Evolutionary conservation across 305 asterid species (phyloP).

Genomic region (Salvia sclarea): DNA sequence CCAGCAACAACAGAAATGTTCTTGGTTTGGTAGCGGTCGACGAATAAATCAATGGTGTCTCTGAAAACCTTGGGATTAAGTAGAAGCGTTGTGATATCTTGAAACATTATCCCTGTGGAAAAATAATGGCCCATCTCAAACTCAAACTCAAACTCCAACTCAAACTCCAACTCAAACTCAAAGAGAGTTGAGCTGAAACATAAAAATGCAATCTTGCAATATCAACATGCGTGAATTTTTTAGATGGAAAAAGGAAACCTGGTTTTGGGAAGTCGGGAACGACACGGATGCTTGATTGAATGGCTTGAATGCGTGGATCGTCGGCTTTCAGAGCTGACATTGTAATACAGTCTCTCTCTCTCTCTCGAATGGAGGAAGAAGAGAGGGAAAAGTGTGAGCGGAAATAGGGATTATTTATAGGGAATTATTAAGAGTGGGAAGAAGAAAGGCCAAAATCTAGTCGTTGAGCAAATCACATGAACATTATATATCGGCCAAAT

Average conservation of each 20-base stretch:
- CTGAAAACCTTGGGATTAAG: constrained; percentile 76
- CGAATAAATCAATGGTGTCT: constrained; percentile 79
- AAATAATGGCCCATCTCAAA: too few relatives aligned
- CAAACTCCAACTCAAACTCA: too few relatives aligned
- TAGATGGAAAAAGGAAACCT: too few relatives aligned
- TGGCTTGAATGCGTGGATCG: constrained; percentile 69
- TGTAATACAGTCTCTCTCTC: constrained; percentile 11
- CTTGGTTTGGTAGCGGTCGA: constrained; percentile 65
- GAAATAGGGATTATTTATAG: constrained; percentile 23
- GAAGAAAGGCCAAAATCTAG: too few relatives aligned
- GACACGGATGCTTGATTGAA: constrained; percentile 72
- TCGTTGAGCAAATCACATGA: too few relatives aligned
- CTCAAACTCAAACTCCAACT: too few relatives aligned
- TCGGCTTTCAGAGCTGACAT: constrained; percentile 59
- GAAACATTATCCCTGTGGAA: constrained; percentile 78
- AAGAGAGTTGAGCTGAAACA: not conserved
- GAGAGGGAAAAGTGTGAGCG: constrained; percentile 2
- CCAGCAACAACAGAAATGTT: constrained; percentile 83
- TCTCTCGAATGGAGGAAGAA: not conserved
- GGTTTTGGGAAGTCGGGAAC: constrained; percentile 75
- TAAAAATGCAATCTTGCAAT: constrained; percentile 24
- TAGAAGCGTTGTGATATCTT: constrained; percentile 76
- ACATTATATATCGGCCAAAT: too few relatives aligned
- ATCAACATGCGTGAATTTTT: too few relatives aligned
- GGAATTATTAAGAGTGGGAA: too few relatives aligned